Evolutionary conservation across 495 filamentous ascomycete genomes (phyloP), one percentile per base, ranked within the genome.

Genomic region (Talaromyces liani): DNA sequence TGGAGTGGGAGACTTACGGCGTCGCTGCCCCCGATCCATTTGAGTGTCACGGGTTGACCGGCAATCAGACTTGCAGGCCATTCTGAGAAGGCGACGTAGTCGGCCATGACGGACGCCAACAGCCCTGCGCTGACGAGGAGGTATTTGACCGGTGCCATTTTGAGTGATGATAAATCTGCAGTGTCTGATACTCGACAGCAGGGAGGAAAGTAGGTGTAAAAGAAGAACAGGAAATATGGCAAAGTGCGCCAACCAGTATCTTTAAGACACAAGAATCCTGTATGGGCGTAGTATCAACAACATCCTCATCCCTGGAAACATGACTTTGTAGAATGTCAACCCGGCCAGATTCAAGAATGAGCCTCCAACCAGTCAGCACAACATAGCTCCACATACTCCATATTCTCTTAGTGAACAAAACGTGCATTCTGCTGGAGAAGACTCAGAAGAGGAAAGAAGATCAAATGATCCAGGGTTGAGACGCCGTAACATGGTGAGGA

Each of bases 11-110:
- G 14, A 61, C 71, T 65, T 73, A 79, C 76, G 29, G 66, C 63
- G 41, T 66, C 65, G 49, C 70, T 65, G 29, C 72, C 77, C 60
- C 79, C 77, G 1, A 61, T 65, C 81, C 81, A 83, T 55, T 67
- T 72, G 2, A 83, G 59, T 7, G 69, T 77, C 10, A 76, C 69
- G 10, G 76, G 69, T 63, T 76, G 68, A 31, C 79, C 79, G 34
- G 79, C 71, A 14, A 68, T 53, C 53, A 82, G 65, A 34, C 69
- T 69, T 14, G 68, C 63, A 6, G 81, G 81, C 70, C 75, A 77
- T 22, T 71, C 67, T 12, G 78, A 80, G 69, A 82, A 82, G 12
- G 76, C 66, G 24, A 81, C 58, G 27, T 47, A 67, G 31, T 76
- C 67, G 20, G 75, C 73, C 18, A 78, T 62, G 45, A 67, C 67